phyloP scores from a whole-genome alignment of 805 yeast genomes.

The Suhomyces xylopsoci region DNA sequence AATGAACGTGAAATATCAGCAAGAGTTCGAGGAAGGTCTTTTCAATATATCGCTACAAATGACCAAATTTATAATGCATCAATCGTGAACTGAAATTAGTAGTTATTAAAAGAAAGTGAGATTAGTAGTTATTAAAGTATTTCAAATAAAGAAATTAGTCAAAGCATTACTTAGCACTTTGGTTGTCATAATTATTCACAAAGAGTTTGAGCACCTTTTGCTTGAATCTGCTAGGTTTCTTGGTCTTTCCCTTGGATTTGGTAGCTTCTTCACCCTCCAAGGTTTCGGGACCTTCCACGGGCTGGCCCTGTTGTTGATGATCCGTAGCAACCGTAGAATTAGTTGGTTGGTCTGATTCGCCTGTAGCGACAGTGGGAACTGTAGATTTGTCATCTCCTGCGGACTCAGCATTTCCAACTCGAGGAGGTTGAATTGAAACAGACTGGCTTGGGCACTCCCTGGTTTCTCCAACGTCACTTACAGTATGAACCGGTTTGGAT shows the following conservation, averaged over 20 bases:
- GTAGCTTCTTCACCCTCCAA: background rate
- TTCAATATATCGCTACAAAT: background rate
- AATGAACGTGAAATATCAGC: too few species aligned
- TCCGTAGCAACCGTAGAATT: slow-evolving; percentile 9
- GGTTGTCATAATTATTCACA: slow-evolving; percentile 24
- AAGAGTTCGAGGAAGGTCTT: background rate
- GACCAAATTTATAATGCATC: background rate
- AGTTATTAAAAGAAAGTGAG: background rate
- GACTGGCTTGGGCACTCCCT: background rate
- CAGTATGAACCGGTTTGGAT: background rate
- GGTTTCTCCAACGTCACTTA: background rate
- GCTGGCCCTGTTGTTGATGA: slow-evolving; percentile 1
- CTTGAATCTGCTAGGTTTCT: slow-evolving; percentile 16
- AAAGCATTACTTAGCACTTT: background rate
- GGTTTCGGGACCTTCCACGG: slow-evolving; percentile 1
- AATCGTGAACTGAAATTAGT: background rate
- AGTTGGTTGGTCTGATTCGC: slow-evolving; percentile 7
- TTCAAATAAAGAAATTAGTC: background rate
- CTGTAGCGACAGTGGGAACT: slow-evolving; percentile 5
- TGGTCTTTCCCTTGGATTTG: slow-evolving; percentile 5
- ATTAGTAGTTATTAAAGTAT: background rate
- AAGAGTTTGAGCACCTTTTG: slow-evolving; percentile 29
- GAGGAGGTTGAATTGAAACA: background rate
- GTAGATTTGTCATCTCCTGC: slow-evolving; percentile 8
- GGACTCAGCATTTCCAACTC: background rate